Evolutionary conservation across 2,329 filamentous ascomycete genomes (phyloP).

Genomic region (Paracoccidioides brasiliensis): DNA sequence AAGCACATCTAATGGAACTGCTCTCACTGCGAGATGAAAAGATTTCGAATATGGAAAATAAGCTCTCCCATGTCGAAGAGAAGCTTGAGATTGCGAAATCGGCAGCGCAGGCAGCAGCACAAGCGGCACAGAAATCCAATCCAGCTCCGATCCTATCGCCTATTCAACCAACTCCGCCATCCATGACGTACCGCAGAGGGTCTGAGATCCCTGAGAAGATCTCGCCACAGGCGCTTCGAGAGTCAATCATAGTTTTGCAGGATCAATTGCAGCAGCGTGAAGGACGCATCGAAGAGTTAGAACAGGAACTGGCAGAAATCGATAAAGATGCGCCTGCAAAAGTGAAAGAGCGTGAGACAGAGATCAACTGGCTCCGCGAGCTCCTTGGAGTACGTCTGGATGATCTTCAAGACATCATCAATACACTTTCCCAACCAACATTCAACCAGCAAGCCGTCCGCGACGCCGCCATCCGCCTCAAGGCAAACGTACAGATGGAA

Average conservation of each 20-base stretch:
- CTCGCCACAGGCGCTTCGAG: slow-evolving; percentile 83
- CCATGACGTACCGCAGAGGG: slow-evolving; percentile 31
- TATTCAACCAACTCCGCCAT: slow-evolving; percentile 35
- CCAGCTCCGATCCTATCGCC: slow-evolving; percentile 22
- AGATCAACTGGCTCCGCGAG: slow-evolving; percentile 90
- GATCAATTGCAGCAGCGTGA: slow-evolving; percentile 94
- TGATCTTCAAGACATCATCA: slow-evolving; percentile 85
- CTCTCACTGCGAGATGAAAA: slow-evolving; percentile 73
- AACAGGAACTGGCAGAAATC: slow-evolving; percentile 52
- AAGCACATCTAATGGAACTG: slow-evolving; percentile 67
- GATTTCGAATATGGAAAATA: slow-evolving; percentile 73
- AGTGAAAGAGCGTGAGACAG: slow-evolving; percentile 81
- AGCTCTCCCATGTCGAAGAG: slow-evolving; percentile 72
- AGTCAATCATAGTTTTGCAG: slow-evolving; percentile 91
- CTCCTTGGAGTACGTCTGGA: slow-evolving; percentile 80
- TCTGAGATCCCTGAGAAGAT: slow-evolving; percentile 64
- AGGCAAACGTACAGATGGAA: slow-evolving; percentile 95
- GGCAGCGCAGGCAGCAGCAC: slow-evolving; percentile 69
- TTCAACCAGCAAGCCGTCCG: slow-evolving; percentile 70
- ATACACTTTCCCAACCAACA: slow-evolving; percentile 55
- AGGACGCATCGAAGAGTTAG: slow-evolving; percentile 73
- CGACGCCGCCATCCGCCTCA: slow-evolving; percentile 83
- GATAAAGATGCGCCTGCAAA: slow-evolving; percentile 70
- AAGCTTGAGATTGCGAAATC: slow-evolving; percentile 82
- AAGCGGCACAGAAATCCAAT: slow-evolving; percentile 47